phyloP scores from a whole-genome alignment of 148 eudicot species.

The Rhododendron vialii region DNA sequence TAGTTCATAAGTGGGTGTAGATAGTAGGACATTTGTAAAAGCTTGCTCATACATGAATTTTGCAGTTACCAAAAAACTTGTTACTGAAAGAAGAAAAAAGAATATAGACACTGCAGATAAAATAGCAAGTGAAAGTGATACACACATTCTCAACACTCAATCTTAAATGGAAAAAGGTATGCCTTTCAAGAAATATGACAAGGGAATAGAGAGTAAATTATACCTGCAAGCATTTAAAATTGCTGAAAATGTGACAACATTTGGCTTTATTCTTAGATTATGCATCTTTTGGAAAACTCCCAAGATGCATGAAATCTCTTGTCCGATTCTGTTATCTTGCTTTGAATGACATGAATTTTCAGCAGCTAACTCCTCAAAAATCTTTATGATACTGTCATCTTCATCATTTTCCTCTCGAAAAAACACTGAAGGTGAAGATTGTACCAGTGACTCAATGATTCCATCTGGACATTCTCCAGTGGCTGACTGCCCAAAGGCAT shows the following conservation, averaged over 20 bases:
- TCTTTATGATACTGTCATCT: conserved; percentile 49
- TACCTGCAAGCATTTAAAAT: conserved; percentile 98
- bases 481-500: conserved; percentile 84
- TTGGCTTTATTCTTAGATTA: conserved; percentile 77
- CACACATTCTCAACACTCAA: neutral
- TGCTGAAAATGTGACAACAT: conserved; percentile 98
- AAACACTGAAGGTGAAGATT: conserved; percentile 21
- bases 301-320: conserved; percentile 65
- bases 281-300: conserved; percentile 93
- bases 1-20: neutral
- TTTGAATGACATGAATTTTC: conserved; percentile 37
- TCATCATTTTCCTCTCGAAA: conserved; percentile 25
- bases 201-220: conserved; percentile 3
- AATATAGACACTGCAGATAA: neutral
- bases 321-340: conserved; percentile 35
- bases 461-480: conserved; percentile 23
- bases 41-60: neutral
- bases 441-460: conserved; percentile 23
- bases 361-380: conserved; percentile 69
- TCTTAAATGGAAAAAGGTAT: neutral
- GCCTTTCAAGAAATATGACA: conserved; percentile 1
- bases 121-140: neutral
- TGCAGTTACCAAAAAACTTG: neutral
- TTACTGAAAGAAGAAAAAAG: neutral
- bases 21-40: neutral